Evolutionary conservation across 768 basidiomycete genomes (phyloP).

Genomic region (Hydnomerulius pinastri): DNA sequence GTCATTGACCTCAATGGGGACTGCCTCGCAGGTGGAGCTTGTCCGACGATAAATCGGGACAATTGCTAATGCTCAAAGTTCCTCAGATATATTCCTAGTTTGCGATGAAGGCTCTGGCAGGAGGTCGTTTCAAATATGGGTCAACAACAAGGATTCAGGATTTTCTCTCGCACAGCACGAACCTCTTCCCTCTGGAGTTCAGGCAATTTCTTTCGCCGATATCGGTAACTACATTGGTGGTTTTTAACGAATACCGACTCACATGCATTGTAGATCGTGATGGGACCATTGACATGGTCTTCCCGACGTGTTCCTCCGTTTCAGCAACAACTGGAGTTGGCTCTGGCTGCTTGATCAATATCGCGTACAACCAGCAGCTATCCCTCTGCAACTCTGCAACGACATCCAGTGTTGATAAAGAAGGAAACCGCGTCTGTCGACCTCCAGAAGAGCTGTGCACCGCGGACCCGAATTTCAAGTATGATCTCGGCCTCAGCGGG

Average conservation of each 20-base stretch:
- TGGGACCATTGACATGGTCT: slow-evolving; percentile 94
- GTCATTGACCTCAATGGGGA: slow-evolving; percentile 95
- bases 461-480: slow-evolving; percentile 78
- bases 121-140: slow-evolving; percentile 87
- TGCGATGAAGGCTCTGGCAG: slow-evolving; percentile 66
- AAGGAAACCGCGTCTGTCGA: slow-evolving; percentile 64
- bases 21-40: slow-evolving; percentile 76
- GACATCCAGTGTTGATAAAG: slow-evolving; percentile 45
- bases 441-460: slow-evolving; percentile 79
- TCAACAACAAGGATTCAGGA: slow-evolving; percentile 77
- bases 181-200: slow-evolving; percentile 71
- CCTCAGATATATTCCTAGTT: slow-evolving; percentile 82
- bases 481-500: slow-evolving; percentile 56
- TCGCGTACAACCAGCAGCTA: slow-evolving; percentile 92
- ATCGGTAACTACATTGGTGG: slow-evolving; percentile 60
- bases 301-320: slow-evolving; percentile 79
- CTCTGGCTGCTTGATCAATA: slow-evolving; percentile 77
- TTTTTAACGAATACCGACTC: not conserved
- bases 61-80: not conserved
- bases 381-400: slow-evolving; percentile 70
- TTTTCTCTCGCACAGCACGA: slow-evolving; percentile 72
- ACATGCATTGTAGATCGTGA: slow-evolving; percentile 69
- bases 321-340: slow-evolving; percentile 72
- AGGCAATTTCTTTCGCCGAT: slow-evolving; percentile 86
- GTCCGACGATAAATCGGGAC: not conserved